Percentiles rank a stretch among this genome's conserved stretches.
Evolutionary conservation across 2,329 filamentous ascomycete genomes (phyloP).

Genomic region (Didymellaceae sp.): DNA sequence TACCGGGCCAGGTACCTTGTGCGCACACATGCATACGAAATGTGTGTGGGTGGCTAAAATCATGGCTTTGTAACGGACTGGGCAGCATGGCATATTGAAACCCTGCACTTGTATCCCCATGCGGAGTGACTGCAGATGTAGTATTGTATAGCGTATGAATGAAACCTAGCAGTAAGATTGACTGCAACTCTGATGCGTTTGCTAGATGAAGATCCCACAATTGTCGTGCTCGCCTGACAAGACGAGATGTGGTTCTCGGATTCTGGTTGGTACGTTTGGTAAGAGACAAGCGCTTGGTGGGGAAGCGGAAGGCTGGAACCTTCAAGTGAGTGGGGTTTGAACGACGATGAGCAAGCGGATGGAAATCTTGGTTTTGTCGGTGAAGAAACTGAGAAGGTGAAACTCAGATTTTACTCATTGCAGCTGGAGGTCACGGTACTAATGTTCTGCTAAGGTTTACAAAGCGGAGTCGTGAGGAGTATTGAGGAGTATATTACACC

Average conservation of each 20-base stretch:
- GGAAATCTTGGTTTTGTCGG: conserved; percentile 11
- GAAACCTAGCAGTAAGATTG: conserved; percentile 3
- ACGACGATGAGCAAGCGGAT: conserved; percentile 1
- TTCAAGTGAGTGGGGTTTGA: conserved; percentile 10
- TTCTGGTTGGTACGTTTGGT: conserved; percentile 13
- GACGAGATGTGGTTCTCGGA: neutral
- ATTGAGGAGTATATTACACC: no score
- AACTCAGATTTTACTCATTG: conserved; percentile 14
- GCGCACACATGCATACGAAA: conserved; percentile 21
- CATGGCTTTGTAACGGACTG: conserved; percentile 34
- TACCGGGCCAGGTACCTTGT: conserved; percentile 28
- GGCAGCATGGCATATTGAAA: conserved; percentile 45
- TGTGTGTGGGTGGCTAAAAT: conserved; percentile 34
- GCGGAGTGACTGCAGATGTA: conserved; percentile 11
- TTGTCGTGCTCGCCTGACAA: conserved; percentile 13
- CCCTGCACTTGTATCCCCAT: conserved; percentile 23
- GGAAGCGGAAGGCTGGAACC: conserved; percentile 19
- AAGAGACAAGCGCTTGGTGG: conserved; percentile 17
- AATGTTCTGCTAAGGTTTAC: conserved; percentile 7
- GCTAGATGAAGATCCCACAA: conserved; percentile 14
- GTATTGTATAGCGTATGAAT: conserved; percentile 8
- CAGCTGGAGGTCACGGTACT: conserved; percentile 13
- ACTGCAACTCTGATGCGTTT: conserved; percentile 10
- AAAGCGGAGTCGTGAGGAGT: conserved; percentile 14
- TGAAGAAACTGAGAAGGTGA: conserved; percentile 12